Conservation (phyloP, 1,139 yeast species). For the Blastobotrys arbuscula region DNA sequence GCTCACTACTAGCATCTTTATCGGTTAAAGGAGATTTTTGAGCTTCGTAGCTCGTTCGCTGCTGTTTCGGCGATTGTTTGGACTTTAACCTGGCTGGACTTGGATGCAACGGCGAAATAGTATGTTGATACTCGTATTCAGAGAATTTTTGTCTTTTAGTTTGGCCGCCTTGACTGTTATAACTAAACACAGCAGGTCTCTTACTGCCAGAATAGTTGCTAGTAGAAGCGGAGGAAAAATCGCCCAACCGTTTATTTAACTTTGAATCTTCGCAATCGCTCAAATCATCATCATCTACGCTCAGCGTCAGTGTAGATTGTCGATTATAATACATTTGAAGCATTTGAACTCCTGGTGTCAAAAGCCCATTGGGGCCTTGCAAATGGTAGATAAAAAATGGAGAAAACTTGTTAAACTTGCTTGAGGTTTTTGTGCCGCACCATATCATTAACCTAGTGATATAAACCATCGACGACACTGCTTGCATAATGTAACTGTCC, state of each 20-base stretch:
- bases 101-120: no score
- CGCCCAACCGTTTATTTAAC: not conserved
- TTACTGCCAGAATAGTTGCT: no score
- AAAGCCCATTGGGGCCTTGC: not conserved
- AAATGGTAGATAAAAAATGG: not conserved
- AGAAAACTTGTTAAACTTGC: not conserved
- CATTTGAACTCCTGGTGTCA: not conserved
- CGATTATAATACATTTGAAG: not conserved
- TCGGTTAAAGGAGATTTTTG: no score
- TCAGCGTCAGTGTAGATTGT: not conserved
- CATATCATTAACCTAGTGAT: not conserved
- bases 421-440: not conserved
- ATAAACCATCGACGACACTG: constrained; percentile 1
- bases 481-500: not conserved
- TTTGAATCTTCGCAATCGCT: not conserved
- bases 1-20: no score
- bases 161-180: no score
- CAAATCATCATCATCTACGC: not conserved
- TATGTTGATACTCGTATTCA: no score
- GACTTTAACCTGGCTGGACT: no score
- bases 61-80: no score
- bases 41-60: no score
- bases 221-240: not conserved
- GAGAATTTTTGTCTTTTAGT: no score
- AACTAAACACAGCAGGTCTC: no score